A percentile compares a stretch with the other conserved stretches of the same genome.
Evolutionary conservation across 805 yeast genomes (phyloP).

Genomic region (Citeromyces nyonsensis): DNA sequence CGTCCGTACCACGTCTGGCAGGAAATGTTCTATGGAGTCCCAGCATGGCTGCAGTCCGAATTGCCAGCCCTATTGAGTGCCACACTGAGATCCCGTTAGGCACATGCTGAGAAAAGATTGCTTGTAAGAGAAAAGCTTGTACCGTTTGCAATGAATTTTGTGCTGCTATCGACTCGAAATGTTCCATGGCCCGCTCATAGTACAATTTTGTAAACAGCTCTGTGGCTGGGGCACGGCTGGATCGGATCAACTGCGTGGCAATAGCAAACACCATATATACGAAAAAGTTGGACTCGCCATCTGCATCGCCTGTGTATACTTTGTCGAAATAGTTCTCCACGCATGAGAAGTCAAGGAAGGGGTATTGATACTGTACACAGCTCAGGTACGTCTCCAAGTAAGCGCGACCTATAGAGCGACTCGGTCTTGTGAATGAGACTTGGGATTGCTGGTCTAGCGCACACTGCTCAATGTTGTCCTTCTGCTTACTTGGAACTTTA

Average conservation of each 20-base stretch:
- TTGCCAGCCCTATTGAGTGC: constrained; percentile 16
- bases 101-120: constrained; percentile 17
- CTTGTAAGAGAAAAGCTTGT: constrained; percentile 15
- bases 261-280: constrained; percentile 16
- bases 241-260: constrained; percentile 10
- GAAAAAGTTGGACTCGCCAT: constrained; percentile 11
- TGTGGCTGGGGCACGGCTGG: constrained; percentile 3
- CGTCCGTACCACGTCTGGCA: constrained; percentile 1
- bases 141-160: constrained; percentile 11
- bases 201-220: constrained; percentile 11
- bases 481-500: not conserved
- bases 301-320: constrained; percentile 7
- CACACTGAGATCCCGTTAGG: constrained; percentile 17
- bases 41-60: constrained; percentile 14
- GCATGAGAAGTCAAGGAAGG: constrained; percentile 16
- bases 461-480: constrained; percentile 1
- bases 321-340: constrained; percentile 7
- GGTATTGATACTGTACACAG: constrained; percentile 18
- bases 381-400: constrained; percentile 10
- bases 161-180: constrained; percentile 9
- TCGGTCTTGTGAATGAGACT: constrained; percentile 9
- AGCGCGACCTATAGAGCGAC: constrained; percentile 5
- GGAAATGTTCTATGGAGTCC: constrained; percentile 16
- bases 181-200: constrained; percentile 15
- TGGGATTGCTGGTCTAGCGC: constrained; percentile 2